These are phyloP conservation scores for Urochloa ruziziensis DNA, from an alignment of 176 grass and related monocot species.

Conservation along the genomic window DNA sequence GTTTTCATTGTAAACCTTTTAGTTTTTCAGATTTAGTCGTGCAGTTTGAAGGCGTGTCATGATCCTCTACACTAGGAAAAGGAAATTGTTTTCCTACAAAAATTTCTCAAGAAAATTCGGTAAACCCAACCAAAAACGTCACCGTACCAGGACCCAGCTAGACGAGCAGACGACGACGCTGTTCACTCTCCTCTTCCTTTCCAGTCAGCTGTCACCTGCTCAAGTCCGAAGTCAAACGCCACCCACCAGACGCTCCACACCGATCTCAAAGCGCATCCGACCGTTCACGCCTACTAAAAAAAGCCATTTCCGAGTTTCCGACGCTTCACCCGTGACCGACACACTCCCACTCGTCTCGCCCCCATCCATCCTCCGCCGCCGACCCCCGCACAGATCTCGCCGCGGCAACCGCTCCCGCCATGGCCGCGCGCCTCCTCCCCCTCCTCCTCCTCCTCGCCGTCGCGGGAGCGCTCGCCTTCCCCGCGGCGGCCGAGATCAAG, in stretches of 20 bases:
- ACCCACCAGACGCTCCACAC: background rate
- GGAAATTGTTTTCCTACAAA: background rate
- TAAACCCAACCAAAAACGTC: background rate
- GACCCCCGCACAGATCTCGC: constrained; percentile 33
- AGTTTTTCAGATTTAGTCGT: too few relatives aligned
- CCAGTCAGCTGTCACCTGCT: background rate
- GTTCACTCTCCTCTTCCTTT: background rate
- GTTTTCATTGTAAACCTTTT: too few relatives aligned
- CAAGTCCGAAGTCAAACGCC: background rate
- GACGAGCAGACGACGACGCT: background rate
- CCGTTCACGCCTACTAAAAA: background rate
- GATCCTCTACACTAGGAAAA: too few relatives aligned
- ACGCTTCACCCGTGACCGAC: constrained; percentile 27
- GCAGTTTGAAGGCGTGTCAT: too few relatives aligned
- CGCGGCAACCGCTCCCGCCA: background rate
- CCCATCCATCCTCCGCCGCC: background rate
- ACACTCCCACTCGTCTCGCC: constrained; percentile 12
- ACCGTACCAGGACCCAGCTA: too few relatives aligned
- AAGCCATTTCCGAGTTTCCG: too few relatives aligned
- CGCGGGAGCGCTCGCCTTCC: constrained; percentile 16
- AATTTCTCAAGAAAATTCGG: background rate
- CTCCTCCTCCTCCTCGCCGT: constrained; percentile 12
- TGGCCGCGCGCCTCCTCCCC: background rate
- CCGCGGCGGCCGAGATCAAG: constrained; percentile 64
- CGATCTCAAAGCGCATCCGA: constrained; percentile 58